Evolutionary conservation across 768 basidiomycete species (phyloP).

Genomic region (Rhodosporidiobolus odoratus): DNA sequence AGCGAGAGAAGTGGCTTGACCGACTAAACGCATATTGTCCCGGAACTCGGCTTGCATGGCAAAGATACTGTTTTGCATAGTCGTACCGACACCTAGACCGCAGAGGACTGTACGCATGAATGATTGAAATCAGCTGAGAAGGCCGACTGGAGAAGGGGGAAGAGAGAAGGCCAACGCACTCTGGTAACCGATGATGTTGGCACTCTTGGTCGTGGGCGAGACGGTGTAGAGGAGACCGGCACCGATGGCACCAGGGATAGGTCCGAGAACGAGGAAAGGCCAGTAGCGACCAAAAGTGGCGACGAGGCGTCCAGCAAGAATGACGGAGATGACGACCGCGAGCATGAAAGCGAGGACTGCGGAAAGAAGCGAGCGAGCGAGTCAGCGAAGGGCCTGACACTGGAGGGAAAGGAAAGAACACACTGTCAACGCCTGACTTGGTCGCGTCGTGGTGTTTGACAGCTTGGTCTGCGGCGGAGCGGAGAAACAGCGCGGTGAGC

Average conservation of each 20-base stretch:
- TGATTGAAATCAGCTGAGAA: too few species aligned
- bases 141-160: background rate
- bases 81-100: conserved; percentile 47
- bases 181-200: conserved; percentile 45
- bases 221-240: conserved; percentile 45
- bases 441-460: conserved; percentile 33
- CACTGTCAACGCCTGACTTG: conserved; percentile 33
- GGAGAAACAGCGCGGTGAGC: background rate
- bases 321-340: conserved; percentile 20
- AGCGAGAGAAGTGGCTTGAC: conserved; percentile 42
- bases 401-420: background rate
- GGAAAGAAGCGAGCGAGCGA: background rate
- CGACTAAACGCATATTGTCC: conserved; percentile 41
- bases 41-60: conserved; percentile 41
- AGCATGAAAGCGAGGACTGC: conserved; percentile 34
- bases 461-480: conserved; percentile 41
- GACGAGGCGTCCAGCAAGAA: conserved; percentile 32
- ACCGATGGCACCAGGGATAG: conserved; percentile 45
- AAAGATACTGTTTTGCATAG: conserved; percentile 29
- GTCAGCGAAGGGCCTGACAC: background rate
- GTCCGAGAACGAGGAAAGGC: conserved; percentile 45
- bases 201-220: conserved; percentile 24
- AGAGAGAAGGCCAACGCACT: conserved; percentile 9
- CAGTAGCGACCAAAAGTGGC: conserved; percentile 45
- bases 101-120: conserved; percentile 44